These are phyloP conservation scores for Chaetothyriales sp. DNA, from an alignment of 2,329 filamentous ascomycete species.

Conservation along the genomic window DNA sequence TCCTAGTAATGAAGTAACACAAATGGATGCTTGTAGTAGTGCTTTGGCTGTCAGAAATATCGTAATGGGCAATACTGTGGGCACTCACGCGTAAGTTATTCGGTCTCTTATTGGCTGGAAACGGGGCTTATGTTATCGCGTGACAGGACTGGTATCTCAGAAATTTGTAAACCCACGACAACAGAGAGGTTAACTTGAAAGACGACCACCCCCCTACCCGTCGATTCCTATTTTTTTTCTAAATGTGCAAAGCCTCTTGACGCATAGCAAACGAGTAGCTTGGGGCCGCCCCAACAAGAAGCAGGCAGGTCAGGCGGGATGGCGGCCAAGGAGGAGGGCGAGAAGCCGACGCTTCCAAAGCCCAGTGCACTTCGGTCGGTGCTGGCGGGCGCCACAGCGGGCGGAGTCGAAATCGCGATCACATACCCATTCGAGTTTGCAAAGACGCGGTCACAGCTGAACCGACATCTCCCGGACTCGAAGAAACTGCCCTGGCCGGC, in stretches of 20 bases:
- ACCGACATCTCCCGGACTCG: conserved; percentile 61
- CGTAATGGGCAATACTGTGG: no score
- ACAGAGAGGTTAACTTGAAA: no score
- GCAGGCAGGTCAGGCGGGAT: neutral
- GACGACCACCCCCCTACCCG: no score
- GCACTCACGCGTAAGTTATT: no score
- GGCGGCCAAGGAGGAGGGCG: neutral
- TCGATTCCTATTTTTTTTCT: no score
- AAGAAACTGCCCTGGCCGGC: conserved; percentile 90
- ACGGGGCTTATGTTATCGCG: no score
- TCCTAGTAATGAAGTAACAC: no score
- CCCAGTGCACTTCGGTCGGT: conserved; percentile 79
- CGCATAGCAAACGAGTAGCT: neutral
- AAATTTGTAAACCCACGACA: no score
- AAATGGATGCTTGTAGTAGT: no score
- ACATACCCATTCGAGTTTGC: conserved; percentile 95
- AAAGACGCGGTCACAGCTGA: conserved; percentile 89
- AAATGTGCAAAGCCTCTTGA: neutral
- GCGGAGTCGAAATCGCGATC: conserved; percentile 87
- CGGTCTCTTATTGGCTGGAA: no score
- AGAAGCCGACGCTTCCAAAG: conserved; percentile 19
- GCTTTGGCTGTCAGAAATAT: no score
- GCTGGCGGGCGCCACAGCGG: conserved; percentile 81
- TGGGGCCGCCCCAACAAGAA: neutral
- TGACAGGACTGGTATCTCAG: no score